A percentile compares a stretch with the other conserved stretches of the same genome.
phyloP scores from a whole-genome alignment of 352 stramenopile species.

The Elongisporangium anandrum region DNA sequence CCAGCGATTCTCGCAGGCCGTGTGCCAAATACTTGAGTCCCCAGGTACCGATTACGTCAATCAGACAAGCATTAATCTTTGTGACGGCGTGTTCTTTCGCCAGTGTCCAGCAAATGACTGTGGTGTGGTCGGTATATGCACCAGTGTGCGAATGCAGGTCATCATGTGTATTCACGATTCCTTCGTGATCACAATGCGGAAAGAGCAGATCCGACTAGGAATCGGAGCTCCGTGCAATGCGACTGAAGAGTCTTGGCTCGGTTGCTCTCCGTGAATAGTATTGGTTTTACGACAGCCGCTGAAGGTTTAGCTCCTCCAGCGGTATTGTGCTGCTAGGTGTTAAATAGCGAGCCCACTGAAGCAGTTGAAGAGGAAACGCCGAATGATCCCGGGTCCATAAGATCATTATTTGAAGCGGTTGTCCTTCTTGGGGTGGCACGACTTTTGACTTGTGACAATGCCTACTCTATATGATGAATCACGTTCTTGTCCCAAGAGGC shows the following conservation, averaged over 20 bases:
- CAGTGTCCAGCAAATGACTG: slow-evolving; percentile 13
- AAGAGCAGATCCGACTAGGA: slow-evolving; percentile 13
- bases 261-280: slow-evolving; percentile 4
- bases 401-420: no score
- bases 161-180: slow-evolving; percentile 15
- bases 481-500: no score
- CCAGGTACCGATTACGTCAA: background rate
- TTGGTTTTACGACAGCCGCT: no score
- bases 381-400: no score
- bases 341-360: no score
- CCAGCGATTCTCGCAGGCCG: background rate
- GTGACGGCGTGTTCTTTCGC: slow-evolving; percentile 17
- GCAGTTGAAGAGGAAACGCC: no score
- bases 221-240: slow-evolving; percentile 21
- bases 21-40: background rate
- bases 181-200: slow-evolving; percentile 20
- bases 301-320: no score
- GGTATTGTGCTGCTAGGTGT: no score
- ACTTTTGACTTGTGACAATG: no score
- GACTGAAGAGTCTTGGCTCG: slow-evolving; percentile 24
- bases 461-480: no score
- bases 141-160: slow-evolving; percentile 5
- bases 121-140: background rate
- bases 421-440: no score
- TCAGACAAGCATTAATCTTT: slow-evolving; percentile 1